These are phyloP conservation scores for Vitis cinerea DNA, from an alignment of 164 flowering plant genomes.

Conservation along the genomic window DNA sequence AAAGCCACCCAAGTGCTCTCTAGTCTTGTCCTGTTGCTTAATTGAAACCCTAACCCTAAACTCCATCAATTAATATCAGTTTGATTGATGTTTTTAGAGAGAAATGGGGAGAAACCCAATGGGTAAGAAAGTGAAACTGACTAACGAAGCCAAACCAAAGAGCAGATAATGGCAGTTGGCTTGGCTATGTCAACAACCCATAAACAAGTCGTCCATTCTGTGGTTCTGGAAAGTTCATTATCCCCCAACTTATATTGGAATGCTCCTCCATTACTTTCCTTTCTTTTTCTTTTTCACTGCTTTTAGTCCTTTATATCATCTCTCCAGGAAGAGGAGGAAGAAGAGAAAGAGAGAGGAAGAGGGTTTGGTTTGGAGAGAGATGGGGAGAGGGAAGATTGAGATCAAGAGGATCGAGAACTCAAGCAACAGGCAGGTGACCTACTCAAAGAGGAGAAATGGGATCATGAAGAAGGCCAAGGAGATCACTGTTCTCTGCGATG, in stretches of 20 bases:
- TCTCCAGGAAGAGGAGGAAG: conserved; percentile 2
- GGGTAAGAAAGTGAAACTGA: conserved; percentile 29
- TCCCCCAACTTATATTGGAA: conserved; percentile 33
- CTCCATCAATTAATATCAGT: conserved; percentile 4
- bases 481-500: conserved; percentile 76
- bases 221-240: conserved; percentile 30
- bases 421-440: conserved; percentile 80
- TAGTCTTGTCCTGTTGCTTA: background rate
- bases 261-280: conserved; percentile 13
- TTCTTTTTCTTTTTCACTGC: conserved; percentile 3
- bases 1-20: background rate
- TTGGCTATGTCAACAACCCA: conserved; percentile 20
- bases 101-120: conserved; percentile 13
- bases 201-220: conserved; percentile 17
- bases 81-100: background rate
- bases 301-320: background rate
- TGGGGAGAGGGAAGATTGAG: conserved; percentile 92
- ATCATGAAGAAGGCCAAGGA: conserved; percentile 80
- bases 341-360: background rate
- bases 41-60: background rate
- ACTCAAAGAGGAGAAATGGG: conserved; percentile 75
- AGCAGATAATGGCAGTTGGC: conserved; percentile 14
- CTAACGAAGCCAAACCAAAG: conserved; percentile 9
- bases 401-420: conserved; percentile 85
- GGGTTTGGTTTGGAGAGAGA: conserved; percentile 13